Evolutionary conservation across 106 monocot species (phyloP).

Genomic region (Ottelia alismoides): DNA sequence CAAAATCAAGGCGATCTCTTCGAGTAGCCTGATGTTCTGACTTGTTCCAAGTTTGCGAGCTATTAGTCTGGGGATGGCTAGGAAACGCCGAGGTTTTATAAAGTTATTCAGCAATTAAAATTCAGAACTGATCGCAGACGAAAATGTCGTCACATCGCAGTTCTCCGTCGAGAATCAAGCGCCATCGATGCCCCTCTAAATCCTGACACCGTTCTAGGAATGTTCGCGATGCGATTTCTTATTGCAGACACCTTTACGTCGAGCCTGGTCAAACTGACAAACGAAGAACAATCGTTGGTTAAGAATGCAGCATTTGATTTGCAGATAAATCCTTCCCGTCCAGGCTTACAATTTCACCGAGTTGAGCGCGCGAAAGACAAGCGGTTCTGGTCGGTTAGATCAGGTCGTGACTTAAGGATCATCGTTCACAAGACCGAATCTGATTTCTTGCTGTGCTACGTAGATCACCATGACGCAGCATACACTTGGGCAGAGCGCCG

Average conservation of each 20-base stretch:
- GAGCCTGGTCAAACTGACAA: neutral
- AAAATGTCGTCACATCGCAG: no score
- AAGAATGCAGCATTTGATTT: neutral
- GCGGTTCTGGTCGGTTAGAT: neutral
- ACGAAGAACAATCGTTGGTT: neutral
- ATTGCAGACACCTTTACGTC: neutral
- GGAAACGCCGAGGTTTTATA: no score
- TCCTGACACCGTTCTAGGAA: no score
- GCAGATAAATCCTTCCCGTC: neutral
- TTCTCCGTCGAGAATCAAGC: no score
- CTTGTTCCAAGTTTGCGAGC: no score
- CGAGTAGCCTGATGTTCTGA: no score
- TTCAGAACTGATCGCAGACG: no score
- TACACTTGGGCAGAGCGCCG: neutral
- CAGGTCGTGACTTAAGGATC: neutral
- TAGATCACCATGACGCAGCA: neutral
- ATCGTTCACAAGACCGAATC: neutral
- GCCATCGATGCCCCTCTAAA: no score
- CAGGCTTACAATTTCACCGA: neutral
- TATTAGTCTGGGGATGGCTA: no score
- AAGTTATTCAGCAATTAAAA: no score
- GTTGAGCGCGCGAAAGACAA: neutral
- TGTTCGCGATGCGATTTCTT: neutral
- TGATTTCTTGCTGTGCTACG: neutral
- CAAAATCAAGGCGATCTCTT: no score